Evolutionary conservation across 495 filamentous ascomycete species (phyloP).

Genomic region (Hypoxylon perforatum): DNA sequence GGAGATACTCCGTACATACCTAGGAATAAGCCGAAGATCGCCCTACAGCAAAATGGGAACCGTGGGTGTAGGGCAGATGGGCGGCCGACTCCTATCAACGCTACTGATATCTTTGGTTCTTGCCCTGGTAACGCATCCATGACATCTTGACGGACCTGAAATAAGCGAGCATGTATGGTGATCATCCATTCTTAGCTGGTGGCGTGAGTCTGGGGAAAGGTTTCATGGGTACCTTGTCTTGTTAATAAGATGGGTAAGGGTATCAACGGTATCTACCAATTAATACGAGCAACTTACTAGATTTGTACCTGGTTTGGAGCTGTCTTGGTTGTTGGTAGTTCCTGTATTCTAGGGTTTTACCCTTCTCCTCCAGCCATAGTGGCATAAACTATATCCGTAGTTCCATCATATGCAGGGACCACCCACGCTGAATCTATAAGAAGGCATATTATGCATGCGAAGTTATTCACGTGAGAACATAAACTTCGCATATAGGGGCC

Average conservation of each 20-base stretch:
- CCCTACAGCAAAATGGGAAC: too few species aligned
- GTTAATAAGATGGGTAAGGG: conserved; percentile 18
- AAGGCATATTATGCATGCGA: conserved; percentile 19
- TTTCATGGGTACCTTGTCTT: not conserved
- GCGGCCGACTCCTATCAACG: too few species aligned
- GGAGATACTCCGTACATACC: too few species aligned
- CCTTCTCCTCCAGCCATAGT: not conserved
- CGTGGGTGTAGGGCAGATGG: too few species aligned
- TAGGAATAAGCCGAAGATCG: too few species aligned
- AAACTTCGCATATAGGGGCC: too few species aligned
- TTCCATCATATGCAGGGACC: conserved; percentile 4
- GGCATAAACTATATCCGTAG: not conserved
- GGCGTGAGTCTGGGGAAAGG: not conserved
- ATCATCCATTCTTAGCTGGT: not conserved
- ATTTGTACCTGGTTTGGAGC: too few species aligned
- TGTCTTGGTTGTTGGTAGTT: too few species aligned
- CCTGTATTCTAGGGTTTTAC: too few species aligned
- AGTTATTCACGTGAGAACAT: not conserved
- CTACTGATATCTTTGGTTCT: too few species aligned
- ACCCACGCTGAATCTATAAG: conserved; percentile 21
- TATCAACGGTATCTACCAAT: not conserved
- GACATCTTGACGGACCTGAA: not conserved
- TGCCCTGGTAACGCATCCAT: too few species aligned
- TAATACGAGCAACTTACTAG: too few species aligned
- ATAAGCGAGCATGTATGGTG: conserved; percentile 14